Evolutionary conservation across 768 basidiomycete genomes (phyloP), one percentile per base, ranked within the genome.

Genomic region (Terana coerulea): DNA sequence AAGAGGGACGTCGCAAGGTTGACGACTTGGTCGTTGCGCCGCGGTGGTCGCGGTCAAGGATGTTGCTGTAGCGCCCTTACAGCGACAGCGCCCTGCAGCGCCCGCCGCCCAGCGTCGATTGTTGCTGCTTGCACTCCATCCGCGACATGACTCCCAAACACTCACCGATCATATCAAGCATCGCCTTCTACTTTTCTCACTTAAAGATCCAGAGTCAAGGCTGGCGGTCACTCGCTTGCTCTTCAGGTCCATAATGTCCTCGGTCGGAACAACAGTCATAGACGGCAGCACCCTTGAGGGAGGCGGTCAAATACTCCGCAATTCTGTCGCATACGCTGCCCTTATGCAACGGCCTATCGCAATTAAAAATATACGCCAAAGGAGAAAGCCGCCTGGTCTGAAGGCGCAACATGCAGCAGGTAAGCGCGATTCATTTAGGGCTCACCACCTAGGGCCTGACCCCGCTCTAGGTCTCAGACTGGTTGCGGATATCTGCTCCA

Each of bases 291-390:
- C 69, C 41, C 66, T 76, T 24, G 76, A 77, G 59, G 77, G 77
- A 19, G 87, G 88, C 1, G 88, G 88, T 0, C 88, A 90, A 59
- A 77, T 90, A 33, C 68, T 91, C 24, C 80, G 88, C 42, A 88
- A 87, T 57, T 70, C 83, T 0, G 73, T 86, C 29, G 72, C 85
- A 1, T 68, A 89, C 30, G 79, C 88, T n/a, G 77, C 80, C 8
- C 69, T 90, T 15, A 71, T 88, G 14, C 67, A 68, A n/a, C 82
- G 75, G 51, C 79, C 83, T 1, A 70, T 89, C 24, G 67, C 70
- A 3, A 79, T 90, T 41, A 63, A 75, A 29, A 82, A 84, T 14
- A 79, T 91, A 25, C 79, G 88, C 26, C 68, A 68, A 42, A 74
- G 74, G 22, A 74, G 88, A 43, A 73, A 53, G 29, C 79, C 78